Evolutionary conservation across 2,329 filamentous ascomycete species (phyloP), one percentile per base, ranked within the genome.

Genomic region (Zarea fungicola): DNA sequence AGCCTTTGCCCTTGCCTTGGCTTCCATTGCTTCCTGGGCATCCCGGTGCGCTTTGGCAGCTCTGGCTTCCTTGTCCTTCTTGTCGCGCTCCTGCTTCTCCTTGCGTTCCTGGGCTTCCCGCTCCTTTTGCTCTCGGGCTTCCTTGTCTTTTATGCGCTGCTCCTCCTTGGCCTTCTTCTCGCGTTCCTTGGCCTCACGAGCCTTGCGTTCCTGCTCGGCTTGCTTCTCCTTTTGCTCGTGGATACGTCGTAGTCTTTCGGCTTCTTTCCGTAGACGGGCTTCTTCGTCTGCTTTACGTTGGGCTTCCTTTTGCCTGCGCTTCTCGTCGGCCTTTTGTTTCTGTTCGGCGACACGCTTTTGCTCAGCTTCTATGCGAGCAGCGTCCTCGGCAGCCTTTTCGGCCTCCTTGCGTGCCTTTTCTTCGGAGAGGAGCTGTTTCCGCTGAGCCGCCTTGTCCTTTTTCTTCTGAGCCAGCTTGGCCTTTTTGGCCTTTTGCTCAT

Each of bases 391-490:
- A 13, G 87, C 89, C 66, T 88, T 91, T 63, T 96, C 90, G 5
- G 90, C 89, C 37, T 97, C 92, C 59, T 83, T 87, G 50, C 81
- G 85, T 28, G 89, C 87, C 67, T 89, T 91, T 63, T 96, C 91
- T 63, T 96, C 92, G n/a, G 92, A 89, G 56, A 87, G 83, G 3
- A 84, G 84, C 63, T 89, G 85, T 68, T 92, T 95, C 71, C 95
- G 92, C 61, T 89, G 83, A 19, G 84, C 84, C 55, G 91, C 89
- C 73, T 92, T 96, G 61, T 96, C 91, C 68, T 96, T 97, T 64
- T 88, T 89, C 75, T 93, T 95, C 65, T 95, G 88, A 14, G 93
- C 91, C 62, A 96, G 92, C 62, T 89, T 89, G 41, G 89, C 87
- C 67, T 92, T 96, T 72, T 96, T 96, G 18, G 88, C 90, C 64